Evolutionary conservation across 306 rosid species (phyloP), one percentile per base, ranked within the genome.

Genomic region (Senna siamea): DNA sequence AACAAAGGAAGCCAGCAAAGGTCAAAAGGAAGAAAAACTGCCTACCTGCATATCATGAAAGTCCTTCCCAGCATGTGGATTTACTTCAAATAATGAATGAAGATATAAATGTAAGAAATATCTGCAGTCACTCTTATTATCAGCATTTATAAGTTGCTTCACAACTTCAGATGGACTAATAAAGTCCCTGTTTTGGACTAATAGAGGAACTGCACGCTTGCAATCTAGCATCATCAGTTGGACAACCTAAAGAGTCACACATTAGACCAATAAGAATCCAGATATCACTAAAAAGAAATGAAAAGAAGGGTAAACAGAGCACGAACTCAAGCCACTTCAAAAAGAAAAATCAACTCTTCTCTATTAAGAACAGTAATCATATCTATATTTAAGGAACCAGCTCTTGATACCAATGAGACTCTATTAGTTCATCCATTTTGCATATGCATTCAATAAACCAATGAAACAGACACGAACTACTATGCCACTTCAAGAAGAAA

Each of bases 31-130:
- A 84, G 40, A 7, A 55, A 69, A n/a, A n/a, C n/a, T 34, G 66
- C 56, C 68, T 77, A 94, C 99, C 99, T 94, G 99, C 89, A 94
- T 87, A 72, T 92, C 96, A 76, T 94, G 99, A 77, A 82, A 92
- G 62, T 92, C 97, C 86, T 82, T 94, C 80, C 99, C 97, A 77
- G 88, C 92, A 82, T 94, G 92, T 58, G 95, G 92, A 57, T 87
- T 82, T 68, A 86, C 97, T 89, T 85, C 99, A 84, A 92, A 94
- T 75, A 94, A 79, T 72, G 99, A 85, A 85, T 94, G 99, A 77
- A 94, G 91, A 76, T 94, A 94, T 15, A 80, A 78, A 79, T 92
- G 95, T 81, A 88, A 80, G 80, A 87, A 92, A 73, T 87, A 87
- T 88, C 89, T 85, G 82, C 73, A 69, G 79, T 91, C 96, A 65